Base-by-base conservation (phyloP, 768 basidiomycete species). In the Leccinum barrowsii region DNA sequence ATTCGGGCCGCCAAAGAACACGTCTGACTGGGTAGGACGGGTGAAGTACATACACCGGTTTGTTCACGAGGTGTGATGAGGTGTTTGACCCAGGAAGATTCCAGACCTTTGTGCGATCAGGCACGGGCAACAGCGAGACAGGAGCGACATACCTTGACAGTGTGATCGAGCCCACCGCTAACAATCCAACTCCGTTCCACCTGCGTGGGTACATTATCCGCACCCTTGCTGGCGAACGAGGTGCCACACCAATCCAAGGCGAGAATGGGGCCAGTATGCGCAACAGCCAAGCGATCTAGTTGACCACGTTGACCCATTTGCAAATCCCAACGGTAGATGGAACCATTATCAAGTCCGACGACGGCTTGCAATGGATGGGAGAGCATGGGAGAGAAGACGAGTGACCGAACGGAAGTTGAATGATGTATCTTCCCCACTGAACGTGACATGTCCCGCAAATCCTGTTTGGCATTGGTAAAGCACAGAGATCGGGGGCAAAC, bases 281-380 rank as follows among this genome's bases (percentile, higher is more conserved):
- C 90, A 6, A 90, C 82, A 6, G 84, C 80, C 19, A 92, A 74
- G 21, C 85, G 83, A 66, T 91, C 90, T 0, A 90, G 76, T 51
- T 83, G 80, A 5, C 89, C 88, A 6, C 85, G 82, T 63, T 88
- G 87, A 4, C 88, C 89, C 82, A 87, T 86, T 63, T 83, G 81
- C 54, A 92, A 74, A 65, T 93, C 91, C 89, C 90, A 92, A 59
- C 89, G 78, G 63, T 85, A 85, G 37, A 90, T 83, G 52, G 79
- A 85, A 4, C 87, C 87, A 60, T 87, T 88, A 62, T 87, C 86
- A 10, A 87, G 75, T 13, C 87, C 87, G 0, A 82, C 83, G 19
- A 88, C 73, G 4, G 86, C 86, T 65, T 89, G 87, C 5, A 89
- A 75, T 0, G 90, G 87, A 54, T 85, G 79, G 58, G 81, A 83